Conservation (phyloP, 805 yeast genomes). For the Peterozyma toletana region DNA sequence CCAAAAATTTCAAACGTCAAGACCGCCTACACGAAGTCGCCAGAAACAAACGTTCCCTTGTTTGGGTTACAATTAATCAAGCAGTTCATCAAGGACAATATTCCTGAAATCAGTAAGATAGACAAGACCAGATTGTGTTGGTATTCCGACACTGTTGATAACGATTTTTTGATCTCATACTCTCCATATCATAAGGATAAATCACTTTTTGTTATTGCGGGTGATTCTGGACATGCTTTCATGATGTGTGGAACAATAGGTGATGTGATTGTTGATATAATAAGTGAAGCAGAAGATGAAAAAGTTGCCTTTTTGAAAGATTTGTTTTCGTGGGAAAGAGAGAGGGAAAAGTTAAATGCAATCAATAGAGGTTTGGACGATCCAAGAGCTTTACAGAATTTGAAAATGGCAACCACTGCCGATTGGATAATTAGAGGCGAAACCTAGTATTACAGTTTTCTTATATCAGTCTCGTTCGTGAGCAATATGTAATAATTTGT, state of each 20-base stretch:
- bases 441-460: no score
- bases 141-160: slow-evolving; percentile 26
- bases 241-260: slow-evolving; percentile 22
- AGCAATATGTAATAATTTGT: no score
- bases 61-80: slow-evolving; percentile 18
- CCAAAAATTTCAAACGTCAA: slow-evolving; percentile 16
- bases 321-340: slow-evolving; percentile 25
- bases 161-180: slow-evolving; percentile 17
- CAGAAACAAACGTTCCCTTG: slow-evolving; percentile 17
- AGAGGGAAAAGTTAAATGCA: slow-evolving; percentile 15
- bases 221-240: slow-evolving; percentile 29
- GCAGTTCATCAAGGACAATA: slow-evolving; percentile 16
- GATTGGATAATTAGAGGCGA: no score
- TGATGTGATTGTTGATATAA: slow-evolving; percentile 23
- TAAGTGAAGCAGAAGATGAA: slow-evolving; percentile 23
- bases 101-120: slow-evolving; percentile 20
- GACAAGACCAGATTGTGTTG: slow-evolving; percentile 19
- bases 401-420: no score
- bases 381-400: slow-evolving; percentile 3
- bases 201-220: slow-evolving; percentile 19
- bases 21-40: slow-evolving; percentile 22
- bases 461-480: no score
- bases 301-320: slow-evolving; percentile 15
- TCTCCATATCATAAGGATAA: no score
- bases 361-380: slow-evolving; percentile 17